Evolutionary conservation across 306 rosid species (phyloP), one percentile per base, ranked within the genome.

Genomic region (Fragaria ananassa): DNA sequence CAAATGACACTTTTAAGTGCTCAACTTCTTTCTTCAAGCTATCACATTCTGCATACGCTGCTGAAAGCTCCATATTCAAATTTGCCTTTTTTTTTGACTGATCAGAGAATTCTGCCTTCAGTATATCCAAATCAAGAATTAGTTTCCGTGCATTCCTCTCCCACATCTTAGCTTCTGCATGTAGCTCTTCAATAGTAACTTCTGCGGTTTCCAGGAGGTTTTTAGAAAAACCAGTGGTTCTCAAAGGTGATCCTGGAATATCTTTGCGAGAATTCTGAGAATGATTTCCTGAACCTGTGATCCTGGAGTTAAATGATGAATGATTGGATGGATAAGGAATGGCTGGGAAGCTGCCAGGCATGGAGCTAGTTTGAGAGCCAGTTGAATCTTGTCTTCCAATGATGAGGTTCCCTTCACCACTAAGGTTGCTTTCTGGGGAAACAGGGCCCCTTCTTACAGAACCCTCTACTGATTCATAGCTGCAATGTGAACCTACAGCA

Each of bases 131-230:
- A 84, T 92, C 97, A 78, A 76, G 82, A 96, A 91, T 88, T 62
- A 95, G 87, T 80, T 92, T 89, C 69, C 90, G 85, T 35, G 96
- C 97, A 18, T 95, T 92, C 87, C 90, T 87, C 85, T 95, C 97
- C 97, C 99, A 92, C 97, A 92, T 90, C 89, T 86, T 90, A 27
- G 98, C 97, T 83, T 95, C 97, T 11, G 90, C 98, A 46, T 87
- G 97, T 66, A 95, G 86, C 87, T 88, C 97, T 76, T 81, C 87
- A 72, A 75, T 78, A 10, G 91, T 79, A 62, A 67, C 84, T 80
- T 82, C 89, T 77, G 92, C 83, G 25, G 86, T 85, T 70, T 90
- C 93, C 69, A 39, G 79, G 62, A 77, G 74, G 70, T 62, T 81
- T 77, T 74, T 82, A n/a, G 69, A 72, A 60, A 81, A 70, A 68